Conservation (phyloP, 208 protist genomes). For the Acanthamoeba triangularis region DNA sequence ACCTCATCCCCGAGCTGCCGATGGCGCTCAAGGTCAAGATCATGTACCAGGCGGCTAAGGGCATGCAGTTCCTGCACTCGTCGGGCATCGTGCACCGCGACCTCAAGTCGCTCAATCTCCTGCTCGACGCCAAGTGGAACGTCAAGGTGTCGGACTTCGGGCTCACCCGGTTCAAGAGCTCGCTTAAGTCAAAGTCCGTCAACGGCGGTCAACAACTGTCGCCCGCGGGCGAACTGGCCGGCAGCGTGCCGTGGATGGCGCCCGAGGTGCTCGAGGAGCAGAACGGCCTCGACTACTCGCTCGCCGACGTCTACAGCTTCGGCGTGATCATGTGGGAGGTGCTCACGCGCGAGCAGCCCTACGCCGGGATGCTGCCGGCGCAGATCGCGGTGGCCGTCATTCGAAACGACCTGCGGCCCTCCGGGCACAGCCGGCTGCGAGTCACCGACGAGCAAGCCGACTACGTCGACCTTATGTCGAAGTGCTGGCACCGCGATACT, state of each 20-base stretch:
- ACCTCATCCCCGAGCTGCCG: slow-evolving; percentile 21
- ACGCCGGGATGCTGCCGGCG: neutral
- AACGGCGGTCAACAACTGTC: neutral
- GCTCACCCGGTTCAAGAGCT: slow-evolving; percentile 57
- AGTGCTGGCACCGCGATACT: slow-evolving; percentile 70
- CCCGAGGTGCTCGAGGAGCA: slow-evolving; percentile 28
- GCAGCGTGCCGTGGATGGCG: slow-evolving; percentile 53
- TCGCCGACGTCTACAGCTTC: slow-evolving; percentile 51
- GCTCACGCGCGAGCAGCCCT: slow-evolving; percentile 32
- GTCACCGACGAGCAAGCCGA: neutral
- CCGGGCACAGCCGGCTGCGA: neutral
- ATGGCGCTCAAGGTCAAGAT: slow-evolving; percentile 40
- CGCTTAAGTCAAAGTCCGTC: neutral
- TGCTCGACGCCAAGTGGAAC: slow-evolving; percentile 61
- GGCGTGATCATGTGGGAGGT: slow-evolving; percentile 65
- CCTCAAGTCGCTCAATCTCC: slow-evolving; percentile 79
- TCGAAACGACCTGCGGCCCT: neutral
- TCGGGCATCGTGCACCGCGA: slow-evolving; percentile 78
- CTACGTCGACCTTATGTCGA: neutral
- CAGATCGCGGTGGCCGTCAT: slow-evolving; percentile 11
- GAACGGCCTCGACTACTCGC: neutral
- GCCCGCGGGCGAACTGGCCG: neutral
- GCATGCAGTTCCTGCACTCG: slow-evolving; percentile 78
- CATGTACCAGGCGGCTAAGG: slow-evolving; percentile 52
- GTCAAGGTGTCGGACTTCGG: slow-evolving; percentile 52